Base-by-base conservation (phyloP, 129 eudicot genomes). In the Flaveria trinervia region DNA sequence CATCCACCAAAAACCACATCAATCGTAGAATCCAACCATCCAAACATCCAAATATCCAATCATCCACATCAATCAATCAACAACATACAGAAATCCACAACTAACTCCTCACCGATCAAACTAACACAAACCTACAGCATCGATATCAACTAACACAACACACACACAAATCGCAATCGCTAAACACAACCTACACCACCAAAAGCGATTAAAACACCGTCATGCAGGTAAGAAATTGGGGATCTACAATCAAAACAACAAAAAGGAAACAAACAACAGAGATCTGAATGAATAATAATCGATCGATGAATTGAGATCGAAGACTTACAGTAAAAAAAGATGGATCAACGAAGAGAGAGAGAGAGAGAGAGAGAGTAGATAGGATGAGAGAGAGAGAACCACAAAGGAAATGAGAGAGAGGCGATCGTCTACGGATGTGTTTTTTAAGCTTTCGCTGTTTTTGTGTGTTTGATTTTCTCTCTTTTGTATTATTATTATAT, bases 381-480 rank as follows among this genome's bases (percentile, higher is more conserved):
- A 20, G 59, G 51, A 65, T 65, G 64, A 74, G 80, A 75, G 79
- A 51, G 77, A 78, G 79, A 75, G 82, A 79, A 66, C 83, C 83
- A 79, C 81, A 78, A 69, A 78, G 81, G 55, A 39, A 64, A 45
- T 22, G 81, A 69, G 81, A 77, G 76, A 68, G 81, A 46, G 48
- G 20, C 54, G 80, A 76, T 76, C 69, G 76, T 56, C 76, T 69
- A 26, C 76, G 81, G 81, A 78, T 78, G 81, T 78, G 76, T 78
- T 77, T 77, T 77, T 69, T 77, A 68, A 69, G 70, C 70, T 77
- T 68, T 77, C 39, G 48, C 50, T 56, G 50, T 68, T 41, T 77
- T 6, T 68, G 60, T 75, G 78, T 45, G 70, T 75, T 65, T 61
- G 61, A 28, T 64, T 64, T 75, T 62, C 61, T 75, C 48, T 16